Percentiles rank a stretch among this genome's conserved stretches.
These are phyloP conservation scores for Pichia sp. DNA, from an alignment of 1,139 yeast genomes.

Conservation along the genomic window DNA sequence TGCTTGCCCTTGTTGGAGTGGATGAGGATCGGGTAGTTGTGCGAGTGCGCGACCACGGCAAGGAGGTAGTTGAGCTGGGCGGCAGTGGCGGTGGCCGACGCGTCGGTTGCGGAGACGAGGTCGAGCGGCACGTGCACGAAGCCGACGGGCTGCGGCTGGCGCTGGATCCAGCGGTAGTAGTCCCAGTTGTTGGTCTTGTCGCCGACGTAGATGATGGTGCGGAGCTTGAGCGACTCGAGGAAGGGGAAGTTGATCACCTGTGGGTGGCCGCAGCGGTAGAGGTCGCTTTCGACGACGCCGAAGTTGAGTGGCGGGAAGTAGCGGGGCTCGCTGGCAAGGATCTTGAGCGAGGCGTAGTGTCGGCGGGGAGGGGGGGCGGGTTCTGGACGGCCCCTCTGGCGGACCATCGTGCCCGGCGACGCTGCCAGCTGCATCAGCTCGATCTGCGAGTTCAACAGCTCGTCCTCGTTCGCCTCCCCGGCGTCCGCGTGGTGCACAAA, in stretches of 20 bases:
- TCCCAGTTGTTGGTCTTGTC: constrained; percentile 59
- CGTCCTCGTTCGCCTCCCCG: constrained; percentile 6
- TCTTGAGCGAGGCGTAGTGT: constrained; percentile 30
- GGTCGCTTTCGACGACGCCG: constrained; percentile 78
- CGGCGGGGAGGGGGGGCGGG: neutral
- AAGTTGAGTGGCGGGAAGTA: constrained; percentile 89
- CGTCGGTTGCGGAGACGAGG: constrained; percentile 33
- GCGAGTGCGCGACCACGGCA: constrained; percentile 57
- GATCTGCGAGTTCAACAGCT: constrained; percentile 12
- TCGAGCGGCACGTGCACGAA: constrained; percentile 42
- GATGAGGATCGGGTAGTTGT: constrained; percentile 79
- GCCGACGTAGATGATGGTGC: constrained; percentile 81
- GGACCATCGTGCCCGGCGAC: constrained; percentile 5
- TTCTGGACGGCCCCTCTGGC: neutral
- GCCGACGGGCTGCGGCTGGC: constrained; percentile 35
- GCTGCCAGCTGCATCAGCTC: constrained; percentile 6
- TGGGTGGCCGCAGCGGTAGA: constrained; percentile 92
- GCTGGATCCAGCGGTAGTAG: constrained; percentile 60
- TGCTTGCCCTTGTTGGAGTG: constrained; percentile 97
- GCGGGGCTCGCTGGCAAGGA: constrained; percentile 29
- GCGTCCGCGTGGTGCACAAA: neutral
- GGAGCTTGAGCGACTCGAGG: constrained; percentile 61
- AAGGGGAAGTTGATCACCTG: constrained; percentile 80
- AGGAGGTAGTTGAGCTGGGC: constrained; percentile 60
- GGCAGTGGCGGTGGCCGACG: constrained; percentile 36